Evolutionary conservation across 1,284 basidiomycete species (phyloP), one percentile per base, ranked within the genome.

Genomic region (Austroboletus niveus): DNA sequence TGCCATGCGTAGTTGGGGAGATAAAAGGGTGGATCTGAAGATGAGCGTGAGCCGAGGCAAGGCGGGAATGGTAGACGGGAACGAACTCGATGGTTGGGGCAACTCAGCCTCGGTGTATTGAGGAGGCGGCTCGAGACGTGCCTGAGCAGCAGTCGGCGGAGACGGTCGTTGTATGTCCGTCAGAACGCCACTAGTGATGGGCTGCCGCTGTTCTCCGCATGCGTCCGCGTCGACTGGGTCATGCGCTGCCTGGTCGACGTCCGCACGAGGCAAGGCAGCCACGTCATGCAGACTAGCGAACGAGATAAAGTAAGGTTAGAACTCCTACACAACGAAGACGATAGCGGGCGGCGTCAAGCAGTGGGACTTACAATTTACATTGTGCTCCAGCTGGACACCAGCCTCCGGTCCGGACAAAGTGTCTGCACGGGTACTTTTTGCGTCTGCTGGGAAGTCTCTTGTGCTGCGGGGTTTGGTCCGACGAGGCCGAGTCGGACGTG

Each of bases 281-380:
- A 53, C 46, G 52, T 77, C 75, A 54, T 78, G 76, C 11, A 73
- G 67, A 53, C 77, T 79, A 48, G 47, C 49, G 38, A 6, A 47
- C 6, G 20, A 51, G 35, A 8, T 12, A 34, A 7, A 15, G 34
- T 35, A 7, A 17, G 40, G 54, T 50, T 42, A 50, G 46, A 50
- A 47, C 31, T n/a, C 11, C 9, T 10, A 14, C n/a, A 45, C 47
- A 15, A 39, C 12, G 12, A 39, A 8, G 6, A 9, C 39, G 41
- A 31, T 35, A 48, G 42, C 17, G 22, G 22, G 22, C 22, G 22
- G 22, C 22, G 22, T 24, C 22, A 24, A 24, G 22, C 22, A 24
- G 5, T 5, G 45, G 11, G 31, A 60, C 77, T 57, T 61, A 79
- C 78, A 77, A 77, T 55, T 64, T 71, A 54, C 77, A 79, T n/a